A percentile compares a stretch with the other conserved stretches of the same genome.
Conservation (phyloP, 225 moss, liverwort and hornwort genomes). For the Bryum argenteum region DNA sequence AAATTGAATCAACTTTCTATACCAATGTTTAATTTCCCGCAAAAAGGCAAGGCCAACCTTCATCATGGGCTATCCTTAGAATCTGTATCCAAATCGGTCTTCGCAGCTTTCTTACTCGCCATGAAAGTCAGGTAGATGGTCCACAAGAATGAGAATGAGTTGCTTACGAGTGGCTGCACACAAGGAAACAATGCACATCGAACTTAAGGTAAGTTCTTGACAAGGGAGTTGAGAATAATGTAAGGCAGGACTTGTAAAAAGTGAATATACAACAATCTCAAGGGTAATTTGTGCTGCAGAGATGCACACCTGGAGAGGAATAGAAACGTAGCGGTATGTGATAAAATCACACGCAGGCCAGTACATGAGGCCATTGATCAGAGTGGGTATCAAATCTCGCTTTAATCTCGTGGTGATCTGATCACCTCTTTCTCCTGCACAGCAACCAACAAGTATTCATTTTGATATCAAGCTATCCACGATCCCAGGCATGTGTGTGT, state of each 20-base stretch:
- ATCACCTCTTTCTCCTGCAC: conserved; percentile 53
- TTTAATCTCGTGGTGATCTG: conserved; percentile 54
- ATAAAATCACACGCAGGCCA: conserved; percentile 68
- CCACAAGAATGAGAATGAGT: conserved; percentile 66
- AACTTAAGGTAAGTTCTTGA: conserved; percentile 1
- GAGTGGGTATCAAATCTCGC: conserved; percentile 63
- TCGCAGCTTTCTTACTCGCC: conserved; percentile 54
- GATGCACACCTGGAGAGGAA: conserved; percentile 64
- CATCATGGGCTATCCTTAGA: conserved; percentile 27
- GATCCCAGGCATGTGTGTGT: too few relatives aligned
- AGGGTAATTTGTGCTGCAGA: not conserved
- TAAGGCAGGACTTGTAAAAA: not conserved
- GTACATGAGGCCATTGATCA: conserved; percentile 56
- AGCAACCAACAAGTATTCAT: conserved; percentile 17
- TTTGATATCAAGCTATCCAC: too few relatives aligned
- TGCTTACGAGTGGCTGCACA: conserved; percentile 64
- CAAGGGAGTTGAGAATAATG: not conserved
- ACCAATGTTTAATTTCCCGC: conserved; percentile 5
- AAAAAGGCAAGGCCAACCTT: not conserved
- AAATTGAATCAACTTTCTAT: not conserved
- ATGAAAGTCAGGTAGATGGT: conserved; percentile 61
- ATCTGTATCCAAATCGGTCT: conserved; percentile 22
- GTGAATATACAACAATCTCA: conserved; percentile 2
- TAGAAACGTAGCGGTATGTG: conserved; percentile 60
- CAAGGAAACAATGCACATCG: conserved; percentile 18